These are phyloP conservation scores for Trichosporon sp. DNA, from an alignment of 1,284 basidiomycete species.

Conservation along the genomic window DNA sequence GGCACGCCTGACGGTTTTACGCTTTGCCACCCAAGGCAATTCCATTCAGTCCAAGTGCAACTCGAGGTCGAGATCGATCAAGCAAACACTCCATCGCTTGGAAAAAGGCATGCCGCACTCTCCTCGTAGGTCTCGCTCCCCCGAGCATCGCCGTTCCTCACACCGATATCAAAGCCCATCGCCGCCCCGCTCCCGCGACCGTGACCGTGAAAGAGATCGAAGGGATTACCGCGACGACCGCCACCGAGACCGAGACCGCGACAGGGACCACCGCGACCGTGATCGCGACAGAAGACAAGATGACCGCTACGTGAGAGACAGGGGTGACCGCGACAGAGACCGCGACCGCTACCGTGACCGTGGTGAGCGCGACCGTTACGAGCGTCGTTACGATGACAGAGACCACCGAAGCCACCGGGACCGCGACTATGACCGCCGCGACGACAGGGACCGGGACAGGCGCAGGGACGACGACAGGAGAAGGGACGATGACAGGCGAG, in stretches of 20 bases:
- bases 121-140: slow-evolving; percentile 38
- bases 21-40: slow-evolving; percentile 20
- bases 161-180: slow-evolving; percentile 34
- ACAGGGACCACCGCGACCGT: slow-evolving; percentile 26
- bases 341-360: slow-evolving; percentile 22
- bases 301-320: slow-evolving; percentile 9
- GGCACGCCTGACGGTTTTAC: background rate
- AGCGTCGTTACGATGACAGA: slow-evolving; percentile 21
- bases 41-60: background rate
- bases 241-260: slow-evolving; percentile 13
- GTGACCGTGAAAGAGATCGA: slow-evolving; percentile 18
- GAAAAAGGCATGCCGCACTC: slow-evolving; percentile 33
- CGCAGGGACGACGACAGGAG: slow-evolving; percentile 33
- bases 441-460: slow-evolving; percentile 29
- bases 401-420: slow-evolving; percentile 26
- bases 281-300: slow-evolving; percentile 16
- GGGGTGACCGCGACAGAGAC: slow-evolving; percentile 21
- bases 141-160: slow-evolving; percentile 35
- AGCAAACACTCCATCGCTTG: background rate
- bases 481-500: slow-evolving; percentile 29
- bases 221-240: slow-evolving; percentile 1
- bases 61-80: background rate
- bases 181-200: slow-evolving; percentile 23
- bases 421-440: slow-evolving; percentile 26
- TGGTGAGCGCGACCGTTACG: slow-evolving; percentile 24